These are phyloP conservation scores for Leccinum griseonigrum DNA, from an alignment of 1,284 basidiomycete genomes.

Conservation along the genomic window DNA sequence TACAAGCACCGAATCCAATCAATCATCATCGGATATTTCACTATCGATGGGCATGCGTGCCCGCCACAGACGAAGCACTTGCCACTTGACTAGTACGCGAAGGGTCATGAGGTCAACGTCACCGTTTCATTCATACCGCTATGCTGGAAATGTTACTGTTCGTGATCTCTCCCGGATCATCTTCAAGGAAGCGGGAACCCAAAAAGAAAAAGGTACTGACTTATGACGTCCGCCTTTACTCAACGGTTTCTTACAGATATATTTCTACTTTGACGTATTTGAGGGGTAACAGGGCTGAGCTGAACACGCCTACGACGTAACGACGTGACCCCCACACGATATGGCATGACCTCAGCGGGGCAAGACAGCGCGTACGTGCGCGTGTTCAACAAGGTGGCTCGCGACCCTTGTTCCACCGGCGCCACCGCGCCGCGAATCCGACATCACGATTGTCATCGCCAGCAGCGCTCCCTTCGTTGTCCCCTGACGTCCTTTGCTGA, in stretches of 20 bases:
- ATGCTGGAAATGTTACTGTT: background rate
- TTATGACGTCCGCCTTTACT: conserved; percentile 2
- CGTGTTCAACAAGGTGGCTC: conserved; percentile 4
- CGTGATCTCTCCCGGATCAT: background rate
- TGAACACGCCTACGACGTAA: background rate
- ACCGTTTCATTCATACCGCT: background rate
- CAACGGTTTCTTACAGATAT: background rate
- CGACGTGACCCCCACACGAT: background rate
- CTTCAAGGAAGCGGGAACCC: background rate
- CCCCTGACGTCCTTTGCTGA: background rate
- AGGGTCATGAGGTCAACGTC: background rate
- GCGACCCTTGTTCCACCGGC: conserved; percentile 7
- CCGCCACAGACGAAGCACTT: background rate
- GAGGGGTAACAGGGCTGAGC: background rate
- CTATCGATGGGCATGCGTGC: conserved; percentile 6
- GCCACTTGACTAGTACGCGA: background rate
- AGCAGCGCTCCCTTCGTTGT: background rate
- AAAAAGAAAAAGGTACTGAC: background rate
- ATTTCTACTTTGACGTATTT: conserved; percentile 3
- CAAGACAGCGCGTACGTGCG: background rate
- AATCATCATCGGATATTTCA: background rate
- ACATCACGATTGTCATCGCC: conserved; percentile 5
- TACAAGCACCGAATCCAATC: background rate
- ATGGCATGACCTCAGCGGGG: background rate
- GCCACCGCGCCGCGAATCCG: conserved; percentile 1